Evolutionary conservation across 345 rosid genomes (phyloP).

Genomic region (Isatis tinctoria): DNA sequence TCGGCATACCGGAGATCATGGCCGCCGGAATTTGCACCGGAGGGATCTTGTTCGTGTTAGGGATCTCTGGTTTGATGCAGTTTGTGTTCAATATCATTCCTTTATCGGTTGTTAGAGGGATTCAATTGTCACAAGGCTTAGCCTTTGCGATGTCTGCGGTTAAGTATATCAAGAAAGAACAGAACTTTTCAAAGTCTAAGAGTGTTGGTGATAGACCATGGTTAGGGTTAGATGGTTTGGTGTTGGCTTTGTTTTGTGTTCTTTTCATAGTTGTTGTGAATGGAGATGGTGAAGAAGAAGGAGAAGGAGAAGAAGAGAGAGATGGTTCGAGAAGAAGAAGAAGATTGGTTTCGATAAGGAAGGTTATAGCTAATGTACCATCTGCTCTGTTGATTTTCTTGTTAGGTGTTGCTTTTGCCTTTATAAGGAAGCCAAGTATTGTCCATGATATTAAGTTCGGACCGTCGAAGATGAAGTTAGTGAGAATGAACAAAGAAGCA

Average conservation of each 20-base stretch:
- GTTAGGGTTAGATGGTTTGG: constrained; percentile 77
- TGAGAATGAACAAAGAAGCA: constrained; percentile 45
- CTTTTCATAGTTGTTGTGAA: constrained; percentile 53
- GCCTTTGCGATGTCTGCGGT: constrained; percentile 76
- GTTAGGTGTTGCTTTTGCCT: constrained; percentile 61
- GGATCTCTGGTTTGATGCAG: constrained; percentile 76
- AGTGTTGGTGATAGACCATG: constrained; percentile 52
- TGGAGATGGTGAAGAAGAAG: constrained; percentile 56
- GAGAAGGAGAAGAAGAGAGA: constrained; percentile 2
- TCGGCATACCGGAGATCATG: constrained; percentile 72
- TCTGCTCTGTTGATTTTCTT: constrained; percentile 72
- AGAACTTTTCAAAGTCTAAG: constrained; percentile 62
- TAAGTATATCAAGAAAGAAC: constrained; percentile 59
- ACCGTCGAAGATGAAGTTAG: constrained; percentile 47
- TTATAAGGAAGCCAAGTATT: constrained; percentile 51
- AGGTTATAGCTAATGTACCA: constrained; percentile 43
- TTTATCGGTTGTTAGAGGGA: constrained; percentile 70
- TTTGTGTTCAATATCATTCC: constrained; percentile 59
- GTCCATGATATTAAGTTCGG: constrained; percentile 49
- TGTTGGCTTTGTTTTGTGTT: constrained; percentile 62
- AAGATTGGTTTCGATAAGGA: constrained; percentile 25
- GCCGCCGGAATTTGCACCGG: constrained; percentile 77
- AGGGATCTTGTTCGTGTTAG: constrained; percentile 55
- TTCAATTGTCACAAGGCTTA: constrained; percentile 79
- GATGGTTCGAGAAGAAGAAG: constrained; percentile 27